Evolutionary conservation across 345 rosid species (phyloP), one percentile per base, ranked within the genome.

Genomic region (Citrus hindsii): DNA sequence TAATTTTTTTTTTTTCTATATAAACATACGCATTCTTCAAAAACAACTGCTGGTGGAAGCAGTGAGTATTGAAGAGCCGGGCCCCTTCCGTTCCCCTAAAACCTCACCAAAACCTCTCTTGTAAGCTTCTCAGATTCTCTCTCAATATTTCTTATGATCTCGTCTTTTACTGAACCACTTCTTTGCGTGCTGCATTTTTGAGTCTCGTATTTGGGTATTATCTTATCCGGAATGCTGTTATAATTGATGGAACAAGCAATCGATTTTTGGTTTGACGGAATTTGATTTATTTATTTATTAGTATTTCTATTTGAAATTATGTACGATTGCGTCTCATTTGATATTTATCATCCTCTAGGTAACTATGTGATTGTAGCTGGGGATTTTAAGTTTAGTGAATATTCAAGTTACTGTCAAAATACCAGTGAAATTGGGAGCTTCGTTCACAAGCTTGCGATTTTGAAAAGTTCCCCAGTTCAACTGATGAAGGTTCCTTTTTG

Each of bases 121-220:
- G 77, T 74, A 62, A 62, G 69, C 48, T 24, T 74, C 38, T 62
- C 30, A 30, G 13, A 58, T 25, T 62, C 40, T 74, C 59, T 74
- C 37, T 40, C 14, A 37, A 46, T 3, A 46, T 46, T 46, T 46
- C 51, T 46, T 37, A 37, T 18, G 38, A 64, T 64, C 10, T 32
- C 12, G 40, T 68, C 3, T 40, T 68, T 40, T 6, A 68, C 0
- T 27, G 60, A 69, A 27, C 48, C 28, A 19, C 37, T 48, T 28
- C 2, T 27, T 38, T 48, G 56, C 56, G n/a, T 6, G 62, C 28
- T 55, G 48, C 75, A 55, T 46, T 71, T 71, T 55, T 55, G 48
- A 27, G 37, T 70, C 13, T 28, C 10, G 9, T 14, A 27, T 28
- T 4, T 70, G 61, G 24, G 10, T 51, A 4, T 28, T 28, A 32